A percentile compares a stretch with the other conserved stretches of the same genome.
These are phyloP conservation scores for Scenedesmus sp. DNA, from an alignment of 163 green algal genomes.

Conservation along the genomic window DNA sequence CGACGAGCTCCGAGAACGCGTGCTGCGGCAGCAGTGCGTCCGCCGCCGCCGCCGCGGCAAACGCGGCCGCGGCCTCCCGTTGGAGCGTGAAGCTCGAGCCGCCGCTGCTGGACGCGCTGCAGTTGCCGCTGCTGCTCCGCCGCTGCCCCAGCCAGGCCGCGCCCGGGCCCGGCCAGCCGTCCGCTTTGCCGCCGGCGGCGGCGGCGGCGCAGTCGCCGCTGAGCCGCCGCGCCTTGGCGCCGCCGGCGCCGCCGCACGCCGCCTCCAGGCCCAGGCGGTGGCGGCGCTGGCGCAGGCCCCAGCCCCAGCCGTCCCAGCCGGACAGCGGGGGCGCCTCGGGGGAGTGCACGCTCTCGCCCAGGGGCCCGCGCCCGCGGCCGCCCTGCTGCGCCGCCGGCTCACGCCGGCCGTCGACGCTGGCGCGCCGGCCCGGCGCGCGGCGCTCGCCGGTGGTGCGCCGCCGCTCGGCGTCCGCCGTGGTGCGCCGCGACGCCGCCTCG, in stretches of 20 bases:
- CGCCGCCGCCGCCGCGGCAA: slow-evolving; percentile 26
- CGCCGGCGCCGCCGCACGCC: not conserved
- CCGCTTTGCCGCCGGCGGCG: too few species aligned
- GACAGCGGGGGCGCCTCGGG: too few species aligned
- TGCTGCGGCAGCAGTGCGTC: slow-evolving; percentile 16
- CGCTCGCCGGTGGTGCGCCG: too few species aligned
- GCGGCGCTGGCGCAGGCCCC: slow-evolving; percentile 1
- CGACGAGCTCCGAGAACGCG: slow-evolving; percentile 6
- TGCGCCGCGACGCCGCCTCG: too few species aligned
- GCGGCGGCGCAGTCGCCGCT: too few species aligned
- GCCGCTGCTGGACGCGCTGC: slow-evolving; percentile 1
- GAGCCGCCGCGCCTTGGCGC: too few species aligned
- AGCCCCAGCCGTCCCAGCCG: not conserved
- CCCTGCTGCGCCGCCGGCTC: not conserved
- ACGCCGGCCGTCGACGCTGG: too few species aligned
- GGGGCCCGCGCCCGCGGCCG: not conserved
- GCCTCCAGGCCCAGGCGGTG: not conserved
- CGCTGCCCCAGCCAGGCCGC: not conserved
- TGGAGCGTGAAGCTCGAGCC: slow-evolving; percentile 4
- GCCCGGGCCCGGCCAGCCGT: too few species aligned
- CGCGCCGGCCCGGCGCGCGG: too few species aligned
- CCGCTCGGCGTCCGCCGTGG: too few species aligned
- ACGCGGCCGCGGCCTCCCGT: slow-evolving; percentile 18
- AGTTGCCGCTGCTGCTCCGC: not conserved
- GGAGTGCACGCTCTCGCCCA: not conserved